Evolutionary conservation across 2,329 filamentous ascomycete genomes (phyloP).

Genomic region (Ceratocystis colombiana): DNA sequence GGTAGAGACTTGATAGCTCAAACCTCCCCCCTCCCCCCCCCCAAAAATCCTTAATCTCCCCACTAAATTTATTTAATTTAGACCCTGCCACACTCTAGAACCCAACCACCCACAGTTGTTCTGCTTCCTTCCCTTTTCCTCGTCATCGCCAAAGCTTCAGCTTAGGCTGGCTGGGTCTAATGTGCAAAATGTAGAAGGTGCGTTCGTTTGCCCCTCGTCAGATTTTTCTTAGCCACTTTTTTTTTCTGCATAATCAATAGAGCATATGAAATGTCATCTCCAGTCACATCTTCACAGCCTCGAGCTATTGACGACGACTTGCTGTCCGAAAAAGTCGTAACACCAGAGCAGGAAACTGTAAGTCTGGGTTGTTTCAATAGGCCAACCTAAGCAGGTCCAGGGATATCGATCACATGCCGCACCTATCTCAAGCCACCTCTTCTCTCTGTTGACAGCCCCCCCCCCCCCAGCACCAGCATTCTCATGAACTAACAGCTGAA

Average conservation of each 20-base stretch:
- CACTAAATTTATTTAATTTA: slow-evolving; percentile 4
- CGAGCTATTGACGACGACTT: slow-evolving; percentile 28
- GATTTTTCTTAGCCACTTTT: not conserved
- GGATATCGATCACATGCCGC: not conserved
- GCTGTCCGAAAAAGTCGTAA: slow-evolving; percentile 35
- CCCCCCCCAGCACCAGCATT: no score
- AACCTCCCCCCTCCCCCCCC: not conserved
- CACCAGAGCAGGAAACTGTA: slow-evolving; percentile 49
- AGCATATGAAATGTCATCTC: slow-evolving; percentile 5
- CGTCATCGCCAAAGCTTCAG: slow-evolving; percentile 1
- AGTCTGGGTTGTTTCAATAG: slow-evolving; percentile 28
- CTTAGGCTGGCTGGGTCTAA: not conserved
- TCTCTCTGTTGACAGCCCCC: no score
- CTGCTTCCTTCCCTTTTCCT: not conserved
- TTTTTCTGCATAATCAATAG: not conserved
- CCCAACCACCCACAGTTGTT: slow-evolving; percentile 7
- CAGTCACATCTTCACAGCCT: not conserved
- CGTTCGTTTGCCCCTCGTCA: slow-evolving; percentile 1
- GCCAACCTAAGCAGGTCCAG: not conserved
- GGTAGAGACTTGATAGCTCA: not conserved
- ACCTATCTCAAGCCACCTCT: slow-evolving; percentile 6
- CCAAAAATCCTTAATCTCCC: not conserved
- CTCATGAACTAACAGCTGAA: not conserved
- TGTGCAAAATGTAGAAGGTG: slow-evolving; percentile 1
- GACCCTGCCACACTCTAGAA: slow-evolving; percentile 2